Conservation (phyloP, 208 protist species). For the Wallacemonas sp. region DNA sequence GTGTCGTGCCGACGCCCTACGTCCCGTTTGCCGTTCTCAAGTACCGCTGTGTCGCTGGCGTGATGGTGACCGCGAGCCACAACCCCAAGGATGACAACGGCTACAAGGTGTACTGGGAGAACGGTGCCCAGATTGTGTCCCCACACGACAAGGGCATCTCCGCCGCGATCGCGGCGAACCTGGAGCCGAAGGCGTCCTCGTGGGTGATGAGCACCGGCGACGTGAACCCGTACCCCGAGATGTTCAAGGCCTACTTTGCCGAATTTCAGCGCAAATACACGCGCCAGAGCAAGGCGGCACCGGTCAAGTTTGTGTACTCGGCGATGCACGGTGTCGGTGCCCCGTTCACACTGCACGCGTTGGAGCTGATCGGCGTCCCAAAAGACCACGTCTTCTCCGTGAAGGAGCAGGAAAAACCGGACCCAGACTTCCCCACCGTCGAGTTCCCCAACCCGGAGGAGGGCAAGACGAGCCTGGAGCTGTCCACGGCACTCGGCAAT, state of each 20-base stretch:
- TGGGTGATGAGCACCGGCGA: slow-evolving; percentile 56
- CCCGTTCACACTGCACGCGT: slow-evolving; percentile 61
- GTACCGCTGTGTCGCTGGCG: slow-evolving; percentile 72
- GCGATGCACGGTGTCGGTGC: slow-evolving; percentile 96
- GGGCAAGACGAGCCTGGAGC: slow-evolving; percentile 84
- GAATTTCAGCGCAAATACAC: slow-evolving; percentile 46
- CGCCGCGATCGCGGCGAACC: slow-evolving; percentile 82
- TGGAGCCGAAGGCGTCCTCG: slow-evolving; percentile 72
- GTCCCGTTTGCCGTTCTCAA: slow-evolving; percentile 82
- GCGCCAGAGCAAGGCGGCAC: slow-evolving; percentile 21
- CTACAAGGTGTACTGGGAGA: slow-evolving; percentile 98
- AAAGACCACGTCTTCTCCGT: slow-evolving; percentile 53
- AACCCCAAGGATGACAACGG: slow-evolving; percentile 99
- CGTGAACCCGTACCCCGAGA: slow-evolving; percentile 55
- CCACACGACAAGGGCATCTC: slow-evolving; percentile 96
- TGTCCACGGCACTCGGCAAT: slow-evolving; percentile 90
- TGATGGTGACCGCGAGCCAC: slow-evolving; percentile 99
- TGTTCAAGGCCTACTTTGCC: slow-evolving; percentile 66
- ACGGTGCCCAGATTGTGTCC: slow-evolving; percentile 94
- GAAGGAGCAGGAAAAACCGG: slow-evolving; percentile 88
- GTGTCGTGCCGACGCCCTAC: slow-evolving; percentile 92
- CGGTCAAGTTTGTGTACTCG: slow-evolving; percentile 59
- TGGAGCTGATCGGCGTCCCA: slow-evolving; percentile 71
- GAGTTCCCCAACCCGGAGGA: slow-evolving; percentile 99
- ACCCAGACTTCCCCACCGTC: slow-evolving; percentile 98